These are phyloP conservation scores for Podospora appendiculata DNA, from an alignment of 495 filamentous ascomycete species.

Conservation along the genomic window DNA sequence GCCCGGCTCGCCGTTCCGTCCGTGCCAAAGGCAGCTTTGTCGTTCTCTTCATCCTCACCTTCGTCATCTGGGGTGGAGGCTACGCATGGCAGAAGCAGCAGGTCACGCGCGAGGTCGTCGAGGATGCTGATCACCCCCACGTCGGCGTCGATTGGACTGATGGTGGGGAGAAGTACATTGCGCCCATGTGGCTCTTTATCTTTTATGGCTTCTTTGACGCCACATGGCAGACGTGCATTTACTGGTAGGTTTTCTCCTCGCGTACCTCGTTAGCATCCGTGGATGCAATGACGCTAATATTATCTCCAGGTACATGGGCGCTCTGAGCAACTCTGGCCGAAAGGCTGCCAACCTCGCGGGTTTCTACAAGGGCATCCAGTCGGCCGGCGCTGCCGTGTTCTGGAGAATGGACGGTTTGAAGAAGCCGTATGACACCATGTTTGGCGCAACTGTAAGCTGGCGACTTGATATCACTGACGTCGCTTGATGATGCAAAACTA, in stretches of 20 bases:
- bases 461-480: not conserved
- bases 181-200: slow-evolving; percentile 86
- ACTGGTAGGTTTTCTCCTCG: slow-evolving; percentile 56
- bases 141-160: slow-evolving; percentile 56
- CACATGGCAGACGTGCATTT: slow-evolving; percentile 76
- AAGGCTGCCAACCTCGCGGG: slow-evolving; percentile 90
- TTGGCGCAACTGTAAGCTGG: slow-evolving; percentile 36
- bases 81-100: slow-evolving; percentile 66
- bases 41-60: slow-evolving; percentile 63
- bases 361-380: slow-evolving; percentile 95
- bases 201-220: slow-evolving; percentile 92
- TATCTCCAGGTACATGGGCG: slow-evolving; percentile 72
- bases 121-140: slow-evolving; percentile 15
- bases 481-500: not conserved
- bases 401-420: slow-evolving; percentile 67
- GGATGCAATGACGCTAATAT: not conserved
- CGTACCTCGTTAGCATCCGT: not conserved
- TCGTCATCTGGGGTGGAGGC: slow-evolving; percentile 82
- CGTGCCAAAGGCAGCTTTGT: slow-evolving; percentile 67
- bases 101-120: slow-evolving; percentile 40
- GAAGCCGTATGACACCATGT: slow-evolving; percentile 57
- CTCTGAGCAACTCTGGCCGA: slow-evolving; percentile 81
- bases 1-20: slow-evolving; percentile 54
- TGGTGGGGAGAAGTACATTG: slow-evolving; percentile 51
- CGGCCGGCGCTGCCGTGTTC: slow-evolving; percentile 81